Evolutionary conservation across 768 basidiomycete genomes (phyloP), one percentile per base, ranked within the genome.

Genomic region (Mycena venus): DNA sequence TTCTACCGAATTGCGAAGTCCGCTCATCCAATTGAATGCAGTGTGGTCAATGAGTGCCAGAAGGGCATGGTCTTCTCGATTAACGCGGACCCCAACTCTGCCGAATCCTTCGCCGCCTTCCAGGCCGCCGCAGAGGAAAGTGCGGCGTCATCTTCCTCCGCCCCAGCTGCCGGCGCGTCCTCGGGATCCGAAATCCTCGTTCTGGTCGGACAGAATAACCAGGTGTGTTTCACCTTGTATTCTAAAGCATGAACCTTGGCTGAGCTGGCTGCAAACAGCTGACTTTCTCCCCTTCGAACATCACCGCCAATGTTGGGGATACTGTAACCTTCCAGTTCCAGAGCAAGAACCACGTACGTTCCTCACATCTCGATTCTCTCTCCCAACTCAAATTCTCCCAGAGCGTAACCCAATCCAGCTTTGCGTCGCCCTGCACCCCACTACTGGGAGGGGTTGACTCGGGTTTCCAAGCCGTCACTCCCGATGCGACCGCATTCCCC

Each of bases 361-460:
- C 15, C 3, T 4, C 19, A 12, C 17, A 7, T 4, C 17, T 31
- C 15, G 12, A 5, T 21, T 17, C 14, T 19, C 14, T 17, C 14
- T 12, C 15, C 27, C 6, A 7, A 15, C 53, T 55, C 15, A 55
- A 55, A 55, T 51, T 31, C 15, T 15, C 29, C 17, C 29, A 55
- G 53, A 55, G 53, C 53, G 53, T 55, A 14, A 55, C 53, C 27
- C 53, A 55, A 17, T 55, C 53, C 1, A 55, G 53, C 17, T 55
- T 55, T 15, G 53, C 53, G 15, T 55, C 53, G 3, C 53, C 53
- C 29, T 55, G 53, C 15, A 19, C 36, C 25, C 81, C 82, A 11
- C 79, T 84, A 73, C 68, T 14, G 15, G 11, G 7, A n/a, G 89
- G 88, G 34, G 77, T 87, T 56, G 84, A 89, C 81, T 91, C 91